Evolutionary conservation across 208 protist species (phyloP).

Genomic region (Leishmania major): DNA sequence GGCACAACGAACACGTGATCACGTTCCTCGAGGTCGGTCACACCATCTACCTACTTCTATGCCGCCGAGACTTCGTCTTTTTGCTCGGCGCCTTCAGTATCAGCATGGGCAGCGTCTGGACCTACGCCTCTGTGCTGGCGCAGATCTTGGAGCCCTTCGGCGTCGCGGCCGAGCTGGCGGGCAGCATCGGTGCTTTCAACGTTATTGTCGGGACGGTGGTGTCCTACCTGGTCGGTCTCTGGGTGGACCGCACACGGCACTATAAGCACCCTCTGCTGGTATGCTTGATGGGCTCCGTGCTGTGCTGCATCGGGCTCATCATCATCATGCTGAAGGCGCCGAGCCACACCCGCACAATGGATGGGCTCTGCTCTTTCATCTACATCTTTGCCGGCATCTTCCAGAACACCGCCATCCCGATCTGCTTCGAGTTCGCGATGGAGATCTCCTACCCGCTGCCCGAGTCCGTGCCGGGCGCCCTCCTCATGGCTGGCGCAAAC

Average conservation of each 20-base stretch:
- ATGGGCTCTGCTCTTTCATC: constrained; percentile 42
- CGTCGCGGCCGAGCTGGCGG: constrained; percentile 47
- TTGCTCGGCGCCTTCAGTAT: constrained; percentile 65
- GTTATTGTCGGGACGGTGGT: constrained; percentile 53
- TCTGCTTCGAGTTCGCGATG: constrained; percentile 78
- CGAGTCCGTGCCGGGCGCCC: constrained; percentile 59
- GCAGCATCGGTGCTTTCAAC: constrained; percentile 60
- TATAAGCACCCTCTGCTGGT: constrained; percentile 57
- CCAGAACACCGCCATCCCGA: constrained; percentile 77
- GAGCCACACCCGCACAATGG: constrained; percentile 39
- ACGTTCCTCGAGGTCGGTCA: constrained; percentile 48
- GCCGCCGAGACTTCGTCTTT: constrained; percentile 59
- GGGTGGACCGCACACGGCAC: constrained; percentile 54
- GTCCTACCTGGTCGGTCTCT: constrained; percentile 57
- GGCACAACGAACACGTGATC: constrained; percentile 29
- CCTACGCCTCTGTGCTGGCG: constrained; percentile 62
- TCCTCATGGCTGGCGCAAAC: constrained; percentile 80
- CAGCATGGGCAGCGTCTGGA: constrained; percentile 74
- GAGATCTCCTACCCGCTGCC: constrained; percentile 69
- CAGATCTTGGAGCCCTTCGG: constrained; percentile 75
- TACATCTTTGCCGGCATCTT: constrained; percentile 67
- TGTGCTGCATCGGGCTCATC: constrained; percentile 54
- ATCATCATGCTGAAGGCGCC: constrained; percentile 50
- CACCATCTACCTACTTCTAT: constrained; percentile 40
- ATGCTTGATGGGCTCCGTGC: constrained; percentile 46